Base-by-base conservation (phyloP, 352 stramenopile species). In the Thraustochytrium sp. region DNA sequence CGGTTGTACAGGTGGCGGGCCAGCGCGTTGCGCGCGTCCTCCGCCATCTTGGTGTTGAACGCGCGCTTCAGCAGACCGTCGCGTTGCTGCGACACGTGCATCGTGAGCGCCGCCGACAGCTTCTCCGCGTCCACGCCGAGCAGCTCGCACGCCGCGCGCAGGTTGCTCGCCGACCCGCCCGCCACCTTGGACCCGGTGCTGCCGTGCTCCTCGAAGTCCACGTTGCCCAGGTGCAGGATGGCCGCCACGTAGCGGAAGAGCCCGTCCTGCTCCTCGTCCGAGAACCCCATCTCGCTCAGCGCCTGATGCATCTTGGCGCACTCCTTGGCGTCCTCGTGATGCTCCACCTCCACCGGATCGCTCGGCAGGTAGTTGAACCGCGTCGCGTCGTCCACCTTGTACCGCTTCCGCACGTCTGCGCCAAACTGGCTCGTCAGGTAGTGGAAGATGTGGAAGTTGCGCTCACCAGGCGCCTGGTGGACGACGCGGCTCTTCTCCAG, bases 151-250 rank as follows among this genome's bases (percentile, higher is more conserved):
- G 31, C 23, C n/a, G 75, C 51, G 21, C 84, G 34, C 21, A 84
- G 75, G 75, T 84, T 21, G 5, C 5, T 4, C 21, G 13, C 23
- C 21, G 29, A 80, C 16, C 54, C 54, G 21, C n/a, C 1, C 18
- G 5, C 18, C 16, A 80, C 37, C 55, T 84, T 75, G 40, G 61
- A 80, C 4, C 55, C 61, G 40, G 55, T 76, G 61, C 75, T 84
- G 9, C 49, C 55, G 84, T 89, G 86, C 26, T 95, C 91, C 36
- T 95, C 89, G 78, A 97, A 98, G 44, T 92, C 89, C 36, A 99
- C 85, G 88, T 98, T 98, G 23, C 95, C 97, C 42, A 97, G 86
- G 83, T 98, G 95, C 76, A 99, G 84, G 59, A 99, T 86, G 36
- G 91, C 92, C 29, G 91, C 91, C 3, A 95, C 89, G 21, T 97